Percentiles rank a stretch among this genome's conserved stretches.
Evolutionary conservation across 1,139 yeast species (phyloP).

Genomic region (Zygotorulaspora mrakii): DNA sequence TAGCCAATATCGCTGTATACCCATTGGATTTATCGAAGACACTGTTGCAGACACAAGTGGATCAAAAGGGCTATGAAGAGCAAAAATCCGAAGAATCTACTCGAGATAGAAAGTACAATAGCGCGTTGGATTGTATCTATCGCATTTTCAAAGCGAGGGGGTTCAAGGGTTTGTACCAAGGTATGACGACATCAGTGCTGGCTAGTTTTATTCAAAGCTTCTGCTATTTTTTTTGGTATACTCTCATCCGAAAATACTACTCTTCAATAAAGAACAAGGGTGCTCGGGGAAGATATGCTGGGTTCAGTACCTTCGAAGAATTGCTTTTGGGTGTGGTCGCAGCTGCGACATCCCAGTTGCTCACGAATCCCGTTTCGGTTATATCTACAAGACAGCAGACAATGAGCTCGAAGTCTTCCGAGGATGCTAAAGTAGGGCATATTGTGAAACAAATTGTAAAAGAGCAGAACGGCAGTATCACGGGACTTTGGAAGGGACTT

Average conservation of each 20-base stretch:
- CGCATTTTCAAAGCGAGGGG: constrained; percentile 64
- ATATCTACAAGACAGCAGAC: constrained; percentile 85
- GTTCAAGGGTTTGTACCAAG: constrained; percentile 69
- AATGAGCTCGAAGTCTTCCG: constrained; percentile 31
- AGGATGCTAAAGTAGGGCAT: constrained; percentile 44
- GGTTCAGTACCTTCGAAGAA: constrained; percentile 58
- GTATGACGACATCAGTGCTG: constrained; percentile 62
- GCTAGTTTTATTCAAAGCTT: constrained; percentile 80
- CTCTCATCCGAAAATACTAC: constrained; percentile 62
- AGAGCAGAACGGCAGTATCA: constrained; percentile 55
- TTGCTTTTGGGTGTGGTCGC: constrained; percentile 78
- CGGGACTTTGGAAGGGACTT: constrained; percentile 81
- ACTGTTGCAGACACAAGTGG: constrained; percentile 63
- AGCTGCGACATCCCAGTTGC: constrained; percentile 78
- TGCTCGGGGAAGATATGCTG: constrained; percentile 11
- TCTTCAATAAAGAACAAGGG: constrained; percentile 41
- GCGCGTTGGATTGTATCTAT: constrained; percentile 58
- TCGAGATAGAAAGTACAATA: constrained; percentile 45
- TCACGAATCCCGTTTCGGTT: constrained; percentile 80
- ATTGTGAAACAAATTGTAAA: constrained; percentile 50
- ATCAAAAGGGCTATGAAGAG: constrained; percentile 13
- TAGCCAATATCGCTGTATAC: constrained; percentile 76
- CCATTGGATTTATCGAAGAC: constrained; percentile 75
- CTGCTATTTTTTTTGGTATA: constrained; percentile 85
- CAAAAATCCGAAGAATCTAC: constrained; percentile 9